These are phyloP conservation scores for Fusarium drepaniforme DNA, from an alignment of 2,329 filamentous ascomycete species.

Conservation along the genomic window DNA sequence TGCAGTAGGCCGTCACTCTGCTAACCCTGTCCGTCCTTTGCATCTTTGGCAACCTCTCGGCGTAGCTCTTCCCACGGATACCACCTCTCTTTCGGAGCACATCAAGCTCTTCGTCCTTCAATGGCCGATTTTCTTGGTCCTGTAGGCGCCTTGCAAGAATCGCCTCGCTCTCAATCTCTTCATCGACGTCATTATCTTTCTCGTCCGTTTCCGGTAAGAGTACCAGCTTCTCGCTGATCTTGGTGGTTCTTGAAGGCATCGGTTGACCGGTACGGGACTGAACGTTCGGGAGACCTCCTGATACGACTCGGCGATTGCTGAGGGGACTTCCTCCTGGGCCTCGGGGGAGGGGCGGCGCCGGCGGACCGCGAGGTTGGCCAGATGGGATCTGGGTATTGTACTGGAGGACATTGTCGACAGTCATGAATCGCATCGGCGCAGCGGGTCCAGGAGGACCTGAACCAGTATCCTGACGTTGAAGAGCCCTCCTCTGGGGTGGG, in stretches of 20 bases:
- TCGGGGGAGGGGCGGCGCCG: constrained; percentile 59
- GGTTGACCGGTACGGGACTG: constrained; percentile 64
- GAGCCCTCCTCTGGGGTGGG: constrained; percentile 46
- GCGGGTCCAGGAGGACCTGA: constrained; percentile 45
- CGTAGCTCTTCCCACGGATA: constrained; percentile 86
- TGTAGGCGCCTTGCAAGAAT: constrained; percentile 55
- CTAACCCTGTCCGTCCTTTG: constrained; percentile 89
- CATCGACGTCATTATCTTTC: constrained; percentile 67
- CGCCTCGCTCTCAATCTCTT: constrained; percentile 65
- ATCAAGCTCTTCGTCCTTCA: constrained; percentile 76
- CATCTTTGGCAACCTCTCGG: constrained; percentile 90
- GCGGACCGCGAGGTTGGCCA: constrained; percentile 84
- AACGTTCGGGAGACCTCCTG: constrained; percentile 55
- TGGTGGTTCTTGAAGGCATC: constrained; percentile 88
- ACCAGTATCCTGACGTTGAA: constrained; percentile 50
- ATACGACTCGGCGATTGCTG: constrained; percentile 44
- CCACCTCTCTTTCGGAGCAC: constrained; percentile 72
- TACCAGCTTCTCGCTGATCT: constrained; percentile 97
- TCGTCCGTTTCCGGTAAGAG: constrained; percentile 85
- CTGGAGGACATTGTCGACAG: constrained; percentile 94
- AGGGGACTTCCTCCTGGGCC: constrained; percentile 31
- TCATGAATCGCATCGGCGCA: constrained; percentile 79
- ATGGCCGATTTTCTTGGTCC: constrained; percentile 72
- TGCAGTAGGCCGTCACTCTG: constrained; percentile 95
- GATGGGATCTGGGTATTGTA: constrained; percentile 96